These are phyloP conservation scores for Eruca vesicaria DNA, from an alignment of 441 rosid genomes.

Conservation along the genomic window DNA sequence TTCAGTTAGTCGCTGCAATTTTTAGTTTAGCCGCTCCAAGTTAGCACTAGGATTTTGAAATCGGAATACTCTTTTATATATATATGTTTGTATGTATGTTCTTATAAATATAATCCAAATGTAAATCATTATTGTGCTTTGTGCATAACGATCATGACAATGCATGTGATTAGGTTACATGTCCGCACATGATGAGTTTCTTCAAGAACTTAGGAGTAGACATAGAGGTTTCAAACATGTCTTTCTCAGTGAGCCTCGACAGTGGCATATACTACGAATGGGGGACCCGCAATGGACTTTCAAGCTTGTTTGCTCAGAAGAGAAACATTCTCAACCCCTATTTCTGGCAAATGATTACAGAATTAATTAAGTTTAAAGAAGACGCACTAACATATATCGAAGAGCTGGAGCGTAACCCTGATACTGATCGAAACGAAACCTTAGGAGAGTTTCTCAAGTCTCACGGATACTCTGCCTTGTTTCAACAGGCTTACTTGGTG, in stretches of 20 bases:
- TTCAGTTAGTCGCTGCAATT: no score
- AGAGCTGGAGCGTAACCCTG: slow-evolving; percentile 55
- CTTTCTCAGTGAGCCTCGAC: slow-evolving; percentile 77
- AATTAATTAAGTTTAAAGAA: slow-evolving; percentile 56
- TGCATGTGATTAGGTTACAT: slow-evolving; percentile 53
- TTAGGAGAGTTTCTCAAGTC: slow-evolving; percentile 57
- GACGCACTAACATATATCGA: slow-evolving; percentile 67
- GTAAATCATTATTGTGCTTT: no score
- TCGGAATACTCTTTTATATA: no score
- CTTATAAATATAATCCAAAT: no score
- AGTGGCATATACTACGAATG: slow-evolving; percentile 70
- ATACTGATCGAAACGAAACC: slow-evolving; percentile 54
- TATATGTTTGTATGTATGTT: no score
- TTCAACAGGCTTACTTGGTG: slow-evolving; percentile 80
- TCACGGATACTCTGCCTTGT: slow-evolving; percentile 64
- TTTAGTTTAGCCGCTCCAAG: no score
- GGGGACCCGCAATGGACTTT: slow-evolving; percentile 77
- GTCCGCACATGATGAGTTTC: slow-evolving; percentile 76
- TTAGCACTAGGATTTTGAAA: no score
- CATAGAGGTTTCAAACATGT: slow-evolving; percentile 75
- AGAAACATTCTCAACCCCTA: slow-evolving; percentile 52
- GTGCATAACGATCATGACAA: neutral
- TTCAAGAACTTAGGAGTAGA: slow-evolving; percentile 74
- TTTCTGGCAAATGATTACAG: slow-evolving; percentile 84
- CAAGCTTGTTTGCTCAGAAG: slow-evolving; percentile 72